These are phyloP conservation scores for Gnaphalium uliginosum DNA, from an alignment of 129 eudicot genomes.

Conservation along the genomic window DNA sequence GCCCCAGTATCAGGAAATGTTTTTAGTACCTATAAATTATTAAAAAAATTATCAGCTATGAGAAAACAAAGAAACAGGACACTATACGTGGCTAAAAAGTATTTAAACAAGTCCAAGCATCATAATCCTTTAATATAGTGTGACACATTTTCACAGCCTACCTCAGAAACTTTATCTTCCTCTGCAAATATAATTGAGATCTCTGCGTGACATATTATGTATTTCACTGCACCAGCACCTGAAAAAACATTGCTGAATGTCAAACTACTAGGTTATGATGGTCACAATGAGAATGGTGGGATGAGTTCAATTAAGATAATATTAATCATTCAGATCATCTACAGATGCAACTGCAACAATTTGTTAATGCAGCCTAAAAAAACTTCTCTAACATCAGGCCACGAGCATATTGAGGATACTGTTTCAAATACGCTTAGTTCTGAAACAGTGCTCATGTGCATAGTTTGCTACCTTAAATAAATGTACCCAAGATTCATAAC, in stretches of 20 bases:
- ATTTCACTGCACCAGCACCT: constrained; percentile 94
- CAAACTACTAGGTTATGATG: neutral
- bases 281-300: neutral
- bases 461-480: neutral
- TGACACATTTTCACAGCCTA: constrained; percentile 13
- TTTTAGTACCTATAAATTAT: constrained; percentile 59
- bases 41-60: neutral
- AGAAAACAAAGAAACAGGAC: neutral
- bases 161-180: constrained; percentile 84
- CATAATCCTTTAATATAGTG: neutral
- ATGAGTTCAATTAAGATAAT: neutral
- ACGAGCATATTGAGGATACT: neutral
- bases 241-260: constrained; percentile 14
- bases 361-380: neutral
- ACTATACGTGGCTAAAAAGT: neutral
- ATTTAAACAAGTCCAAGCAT: neutral
- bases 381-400: neutral
- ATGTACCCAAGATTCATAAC: neutral
- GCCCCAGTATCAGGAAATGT: constrained; percentile 58
- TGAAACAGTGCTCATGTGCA: too few species aligned
- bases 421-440: neutral
- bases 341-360: neutral
- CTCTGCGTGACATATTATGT: constrained; percentile 81
- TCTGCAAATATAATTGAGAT: constrained; percentile 69
- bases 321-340: neutral